These are phyloP conservation scores for Apiotrichum gamsii DNA, from an alignment of 1,284 basidiomycete species.

Conservation along the genomic window DNA sequence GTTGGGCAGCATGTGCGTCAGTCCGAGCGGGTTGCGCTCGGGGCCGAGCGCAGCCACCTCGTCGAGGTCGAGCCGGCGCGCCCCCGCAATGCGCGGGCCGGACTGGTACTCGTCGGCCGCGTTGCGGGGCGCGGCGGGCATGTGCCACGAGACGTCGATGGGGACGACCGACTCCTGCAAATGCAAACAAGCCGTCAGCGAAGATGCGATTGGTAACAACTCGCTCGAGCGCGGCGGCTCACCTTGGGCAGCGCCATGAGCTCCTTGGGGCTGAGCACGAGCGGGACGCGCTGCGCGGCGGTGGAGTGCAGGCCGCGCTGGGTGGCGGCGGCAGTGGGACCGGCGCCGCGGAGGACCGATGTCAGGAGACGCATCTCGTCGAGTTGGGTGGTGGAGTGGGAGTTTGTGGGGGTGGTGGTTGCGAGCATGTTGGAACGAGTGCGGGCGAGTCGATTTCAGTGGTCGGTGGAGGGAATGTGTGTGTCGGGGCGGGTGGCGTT, in stretches of 20 bases:
- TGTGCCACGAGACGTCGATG: slow-evolving; percentile 47
- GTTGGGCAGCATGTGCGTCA: slow-evolving; percentile 91
- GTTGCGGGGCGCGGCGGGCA: slow-evolving; percentile 45
- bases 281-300: slow-evolving; percentile 12
- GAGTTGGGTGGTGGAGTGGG: too few relatives aligned
- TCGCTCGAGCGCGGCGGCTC: too few relatives aligned
- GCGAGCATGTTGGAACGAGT: neutral
- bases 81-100: slow-evolving; percentile 60
- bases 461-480: too few relatives aligned
- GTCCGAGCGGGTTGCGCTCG: slow-evolving; percentile 58
- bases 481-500: too few relatives aligned
- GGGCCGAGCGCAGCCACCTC: slow-evolving; percentile 49
- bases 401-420: neutral
- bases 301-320: neutral
- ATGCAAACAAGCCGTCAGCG: too few relatives aligned
- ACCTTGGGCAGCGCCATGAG: slow-evolving; percentile 20
- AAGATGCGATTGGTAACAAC: too few relatives aligned
- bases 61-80: slow-evolving; percentile 78
- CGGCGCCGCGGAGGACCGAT: too few relatives aligned
- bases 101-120: slow-evolving; percentile 38
- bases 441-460: too few relatives aligned
- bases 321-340: neutral
- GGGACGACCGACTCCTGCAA: slow-evolving; percentile 18
- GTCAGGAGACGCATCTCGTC: too few relatives aligned
- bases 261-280: slow-evolving; percentile 32